Evolutionary conservation across 2,329 filamentous ascomycete genomes (phyloP).

Genomic region (Aureobasidium sp.): DNA sequence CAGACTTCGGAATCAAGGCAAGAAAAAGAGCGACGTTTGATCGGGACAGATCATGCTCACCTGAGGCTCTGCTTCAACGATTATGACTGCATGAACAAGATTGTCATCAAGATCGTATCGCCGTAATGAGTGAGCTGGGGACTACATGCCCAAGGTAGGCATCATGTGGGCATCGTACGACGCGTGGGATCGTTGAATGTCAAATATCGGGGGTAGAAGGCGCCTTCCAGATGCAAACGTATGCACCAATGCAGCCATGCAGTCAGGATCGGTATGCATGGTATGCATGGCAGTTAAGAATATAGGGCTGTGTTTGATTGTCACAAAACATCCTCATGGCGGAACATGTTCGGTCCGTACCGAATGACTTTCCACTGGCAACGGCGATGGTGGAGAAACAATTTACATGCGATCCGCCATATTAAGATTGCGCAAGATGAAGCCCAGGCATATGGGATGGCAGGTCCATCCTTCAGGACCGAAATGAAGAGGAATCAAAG

Average conservation of each 20-base stretch:
- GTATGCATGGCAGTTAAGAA: neutral
- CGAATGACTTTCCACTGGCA: neutral
- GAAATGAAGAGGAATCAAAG: neutral
- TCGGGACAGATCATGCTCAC: neutral
- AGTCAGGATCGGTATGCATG: neutral
- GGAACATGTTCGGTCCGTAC: slow-evolving; percentile 7
- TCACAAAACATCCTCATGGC: neutral
- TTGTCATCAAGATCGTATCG: neutral
- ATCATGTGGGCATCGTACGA: neutral
- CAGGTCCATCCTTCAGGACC: neutral
- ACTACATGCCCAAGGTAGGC: neutral
- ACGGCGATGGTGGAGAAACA: slow-evolving; percentile 4
- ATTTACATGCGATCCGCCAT: neutral
- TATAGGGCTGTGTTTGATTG: slow-evolving; percentile 8
- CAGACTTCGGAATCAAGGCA: slow-evolving; percentile 16
- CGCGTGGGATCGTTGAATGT: neutral
- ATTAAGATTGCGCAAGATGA: neutral
- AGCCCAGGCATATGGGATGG: neutral
- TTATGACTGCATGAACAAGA: neutral
- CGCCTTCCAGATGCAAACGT: neutral
- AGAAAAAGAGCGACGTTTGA: slow-evolving; percentile 18
- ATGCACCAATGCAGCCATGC: neutral
- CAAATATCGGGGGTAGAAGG: neutral
- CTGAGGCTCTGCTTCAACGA: neutral
- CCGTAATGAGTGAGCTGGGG: neutral